phyloP scores from a whole-genome alignment of 495 filamentous ascomycete species.

The Eremomyces bilateralis region DNA sequence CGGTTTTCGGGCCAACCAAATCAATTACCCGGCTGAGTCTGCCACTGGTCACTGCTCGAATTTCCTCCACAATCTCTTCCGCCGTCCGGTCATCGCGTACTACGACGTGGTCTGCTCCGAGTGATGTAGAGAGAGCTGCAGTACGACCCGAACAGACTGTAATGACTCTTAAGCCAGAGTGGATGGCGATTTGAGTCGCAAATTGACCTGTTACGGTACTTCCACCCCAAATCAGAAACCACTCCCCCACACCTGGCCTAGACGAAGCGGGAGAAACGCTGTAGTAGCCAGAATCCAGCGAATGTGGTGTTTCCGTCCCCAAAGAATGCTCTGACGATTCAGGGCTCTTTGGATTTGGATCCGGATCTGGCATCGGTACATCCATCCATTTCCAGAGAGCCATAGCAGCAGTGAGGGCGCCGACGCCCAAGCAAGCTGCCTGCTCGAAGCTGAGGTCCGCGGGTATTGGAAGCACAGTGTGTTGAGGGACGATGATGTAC shows the following conservation, averaged over 20 bases:
- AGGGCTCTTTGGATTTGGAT: background rate
- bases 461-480: constrained; percentile 10
- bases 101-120: constrained; percentile 1
- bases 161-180: constrained; percentile 34
- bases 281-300: too few relatives aligned
- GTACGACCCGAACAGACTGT: constrained; percentile 15
- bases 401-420: constrained; percentile 36
- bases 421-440: constrained; percentile 39
- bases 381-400: constrained; percentile 23
- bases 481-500: constrained; percentile 42
- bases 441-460: constrained; percentile 23
- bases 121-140: background rate
- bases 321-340: background rate
- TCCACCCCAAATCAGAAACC: constrained; percentile 52
- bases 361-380: background rate
- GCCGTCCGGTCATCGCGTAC: background rate
- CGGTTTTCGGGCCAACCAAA: background rate
- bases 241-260: constrained; percentile 28
- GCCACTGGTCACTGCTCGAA: background rate
- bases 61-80: background rate
- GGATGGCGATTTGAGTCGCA: constrained; percentile 36
- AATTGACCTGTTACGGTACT: constrained; percentile 36
- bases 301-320: too few relatives aligned
- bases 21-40: background rate
- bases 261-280: constrained; percentile 27